phyloP scores from a whole-genome alignment of 164 flowering plant species.

The Vitis rupestris region DNA sequence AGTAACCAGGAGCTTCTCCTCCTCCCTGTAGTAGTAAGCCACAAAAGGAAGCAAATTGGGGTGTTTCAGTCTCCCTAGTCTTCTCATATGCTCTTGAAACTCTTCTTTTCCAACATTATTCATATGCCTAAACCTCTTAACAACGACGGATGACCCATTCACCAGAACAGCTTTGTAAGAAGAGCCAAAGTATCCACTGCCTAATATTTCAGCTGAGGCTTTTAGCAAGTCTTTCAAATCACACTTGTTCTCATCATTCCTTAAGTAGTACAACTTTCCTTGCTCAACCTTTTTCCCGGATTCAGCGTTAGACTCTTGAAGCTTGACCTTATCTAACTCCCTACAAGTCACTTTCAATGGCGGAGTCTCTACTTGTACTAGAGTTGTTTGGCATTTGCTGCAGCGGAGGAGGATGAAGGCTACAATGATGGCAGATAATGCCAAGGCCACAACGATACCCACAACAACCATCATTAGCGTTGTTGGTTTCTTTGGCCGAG shows the following conservation, averaged over 20 bases:
- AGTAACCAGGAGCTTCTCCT: slow-evolving; percentile 78
- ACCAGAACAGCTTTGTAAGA: slow-evolving; percentile 71
- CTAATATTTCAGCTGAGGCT: slow-evolving; percentile 79
- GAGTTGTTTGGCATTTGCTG: neutral
- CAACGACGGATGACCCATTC: slow-evolving; percentile 56
- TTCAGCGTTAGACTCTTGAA: neutral
- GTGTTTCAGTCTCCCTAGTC: slow-evolving; percentile 65
- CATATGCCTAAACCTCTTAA: slow-evolving; percentile 84
- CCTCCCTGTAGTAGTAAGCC: slow-evolving; percentile 74
- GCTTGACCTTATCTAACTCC: neutral
- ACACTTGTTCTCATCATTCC: slow-evolving; percentile 52
- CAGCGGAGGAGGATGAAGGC: slow-evolving; percentile 18
- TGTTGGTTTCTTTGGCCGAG: slow-evolving; percentile 5
- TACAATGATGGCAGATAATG: slow-evolving; percentile 17
- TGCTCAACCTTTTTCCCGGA: slow-evolving; percentile 16
- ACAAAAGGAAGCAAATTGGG: slow-evolving; percentile 71
- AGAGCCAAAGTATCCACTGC: slow-evolving; percentile 73
- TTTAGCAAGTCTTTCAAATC: slow-evolving; percentile 71
- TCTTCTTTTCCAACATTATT: slow-evolving; percentile 69
- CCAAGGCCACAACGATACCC: slow-evolving; percentile 15
- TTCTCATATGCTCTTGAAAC: slow-evolving; percentile 84
- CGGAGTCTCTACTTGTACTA: neutral
- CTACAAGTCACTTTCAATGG: neutral
- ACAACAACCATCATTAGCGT: slow-evolving; percentile 10
- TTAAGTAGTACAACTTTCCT: slow-evolving; percentile 49